Percentiles rank a stretch among this genome's conserved stretches.
These are phyloP conservation scores for Blastomyces parvus DNA, from an alignment of 2,329 filamentous ascomycete genomes.

Conservation along the genomic window DNA sequence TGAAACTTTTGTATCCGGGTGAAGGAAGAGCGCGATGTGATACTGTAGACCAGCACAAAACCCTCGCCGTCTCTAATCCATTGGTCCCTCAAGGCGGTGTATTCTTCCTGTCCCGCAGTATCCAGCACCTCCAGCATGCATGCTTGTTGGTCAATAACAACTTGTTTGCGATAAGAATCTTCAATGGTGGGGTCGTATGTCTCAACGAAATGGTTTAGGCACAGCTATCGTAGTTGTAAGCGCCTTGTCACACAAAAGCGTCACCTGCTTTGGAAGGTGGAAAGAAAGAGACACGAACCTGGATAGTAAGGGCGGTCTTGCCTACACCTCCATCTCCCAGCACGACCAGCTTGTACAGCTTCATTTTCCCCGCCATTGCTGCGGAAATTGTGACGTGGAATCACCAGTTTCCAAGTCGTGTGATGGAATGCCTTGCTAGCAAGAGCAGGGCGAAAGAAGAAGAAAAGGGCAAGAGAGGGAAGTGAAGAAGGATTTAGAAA, in stretches of 20 bases:
- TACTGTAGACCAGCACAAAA: slow-evolving; percentile 96
- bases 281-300: slow-evolving; percentile 35
- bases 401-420: not conserved
- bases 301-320: slow-evolving; percentile 88
- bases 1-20: slow-evolving; percentile 91
- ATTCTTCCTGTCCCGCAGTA: slow-evolving; percentile 96
- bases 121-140: slow-evolving; percentile 95
- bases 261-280: not conserved
- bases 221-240: slow-evolving; percentile 54
- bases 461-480: not conserved
- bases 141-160: slow-evolving; percentile 79
- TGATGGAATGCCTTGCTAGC: not conserved
- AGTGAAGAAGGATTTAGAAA: not conserved
- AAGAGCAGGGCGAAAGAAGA: slow-evolving; percentile 9
- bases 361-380: slow-evolving; percentile 85
- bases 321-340: slow-evolving; percentile 88
- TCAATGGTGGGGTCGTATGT: slow-evolving; percentile 65
- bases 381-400: slow-evolving; percentile 8
- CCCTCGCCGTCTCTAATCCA: slow-evolving; percentile 98
- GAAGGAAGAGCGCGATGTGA: slow-evolving; percentile 93
- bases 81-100: slow-evolving; percentile 90
- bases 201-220: slow-evolving; percentile 96
- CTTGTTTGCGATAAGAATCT: slow-evolving; percentile 59
- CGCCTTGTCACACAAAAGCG: slow-evolving; percentile 7
- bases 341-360: slow-evolving; percentile 86